A percentile compares a stretch with the other conserved stretches of the same genome.
phyloP scores from a whole-genome alignment of 1,284 basidiomycete species.

The Pseudozyma tsukubaensis region DNA sequence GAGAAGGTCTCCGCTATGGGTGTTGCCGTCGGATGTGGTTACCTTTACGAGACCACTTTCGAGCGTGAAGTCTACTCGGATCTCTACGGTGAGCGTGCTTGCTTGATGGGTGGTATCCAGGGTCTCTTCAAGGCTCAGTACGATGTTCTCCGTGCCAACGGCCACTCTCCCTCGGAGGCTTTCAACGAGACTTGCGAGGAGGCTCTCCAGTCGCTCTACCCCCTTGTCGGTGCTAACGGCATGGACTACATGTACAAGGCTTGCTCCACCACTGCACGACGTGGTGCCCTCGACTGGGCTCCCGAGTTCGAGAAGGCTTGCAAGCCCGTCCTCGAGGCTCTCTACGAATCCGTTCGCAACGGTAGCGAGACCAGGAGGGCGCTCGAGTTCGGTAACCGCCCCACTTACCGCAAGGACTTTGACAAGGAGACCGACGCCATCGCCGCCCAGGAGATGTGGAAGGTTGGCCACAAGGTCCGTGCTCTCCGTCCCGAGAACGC shows the following conservation, averaged over 20 bases:
- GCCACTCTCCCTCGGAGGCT: slow-evolving; percentile 95
- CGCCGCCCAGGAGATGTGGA: slow-evolving; percentile 95
- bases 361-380: slow-evolving; percentile 97
- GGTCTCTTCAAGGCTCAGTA: slow-evolving; percentile 99
- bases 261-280: slow-evolving; percentile 98
- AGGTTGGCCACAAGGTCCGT: slow-evolving; percentile 66
- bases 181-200: slow-evolving; percentile 99
- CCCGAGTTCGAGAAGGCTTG: slow-evolving; percentile 95
- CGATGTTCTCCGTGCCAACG: slow-evolving; percentile 97
- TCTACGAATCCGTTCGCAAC: slow-evolving; percentile 93
- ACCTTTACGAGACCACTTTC: slow-evolving; percentile 98
- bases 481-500: slow-evolving; percentile 63
- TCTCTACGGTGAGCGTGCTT: slow-evolving; percentile 99
- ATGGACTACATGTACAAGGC: slow-evolving; percentile 99
- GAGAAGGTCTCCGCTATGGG: slow-evolving; percentile 96
- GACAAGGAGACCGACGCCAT: slow-evolving; percentile 94
- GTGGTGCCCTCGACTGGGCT: slow-evolving; percentile 99
- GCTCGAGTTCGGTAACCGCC: slow-evolving; percentile 92
- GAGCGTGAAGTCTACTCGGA: slow-evolving; percentile 99
- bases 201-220: slow-evolving; percentile 97
- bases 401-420: slow-evolving; percentile 93
- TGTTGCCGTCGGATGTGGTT: slow-evolving; percentile 94
- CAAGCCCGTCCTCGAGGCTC: slow-evolving; percentile 89
- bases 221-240: slow-evolving; percentile 92
- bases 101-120: slow-evolving; percentile 99